Conservation (phyloP, 1,284 basidiomycete species). For the Austroboletus olivaceoglutinosus region DNA sequence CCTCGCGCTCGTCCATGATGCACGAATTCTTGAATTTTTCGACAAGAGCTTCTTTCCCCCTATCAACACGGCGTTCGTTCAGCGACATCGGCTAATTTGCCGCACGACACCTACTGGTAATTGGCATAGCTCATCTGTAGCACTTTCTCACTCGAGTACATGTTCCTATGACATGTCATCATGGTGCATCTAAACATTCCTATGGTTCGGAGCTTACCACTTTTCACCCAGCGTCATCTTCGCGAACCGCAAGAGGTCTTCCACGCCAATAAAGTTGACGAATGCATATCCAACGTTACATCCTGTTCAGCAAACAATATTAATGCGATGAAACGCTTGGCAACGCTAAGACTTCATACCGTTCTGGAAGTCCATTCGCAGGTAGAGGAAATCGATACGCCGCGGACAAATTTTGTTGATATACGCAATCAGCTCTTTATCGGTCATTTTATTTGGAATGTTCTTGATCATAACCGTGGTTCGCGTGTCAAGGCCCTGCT, state of each 20-base stretch:
- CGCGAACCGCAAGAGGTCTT: slow-evolving; percentile 74
- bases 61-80: slow-evolving; percentile 27
- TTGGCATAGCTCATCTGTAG: slow-evolving; percentile 86
- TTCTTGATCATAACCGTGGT: slow-evolving; percentile 89
- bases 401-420: slow-evolving; percentile 67
- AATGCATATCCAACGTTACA: slow-evolving; percentile 88
- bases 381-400: slow-evolving; percentile 79
- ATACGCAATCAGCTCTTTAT: slow-evolving; percentile 67
- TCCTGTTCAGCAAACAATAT: slow-evolving; percentile 41
- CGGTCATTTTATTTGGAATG: slow-evolving; percentile 86
- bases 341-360: slow-evolving; percentile 41
- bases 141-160: slow-evolving; percentile 85
- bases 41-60: slow-evolving; percentile 82
- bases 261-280: slow-evolving; percentile 79
- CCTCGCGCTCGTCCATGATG: slow-evolving; percentile 79
- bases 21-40: slow-evolving; percentile 85
- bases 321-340: slow-evolving; percentile 6
- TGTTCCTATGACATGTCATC: slow-evolving; percentile 55
- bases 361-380: slow-evolving; percentile 81
- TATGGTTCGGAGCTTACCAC: slow-evolving; percentile 48
- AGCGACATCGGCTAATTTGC: slow-evolving; percentile 7
- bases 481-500: slow-evolving; percentile 72
- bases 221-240: slow-evolving; percentile 70
- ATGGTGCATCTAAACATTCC: slow-evolving; percentile 1
- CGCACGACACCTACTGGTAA: slow-evolving; percentile 60